A percentile compares a stretch with the other conserved stretches of the same genome.
Conservation (phyloP, 164 flowering plant species). For the Aristolochia californica region DNA sequence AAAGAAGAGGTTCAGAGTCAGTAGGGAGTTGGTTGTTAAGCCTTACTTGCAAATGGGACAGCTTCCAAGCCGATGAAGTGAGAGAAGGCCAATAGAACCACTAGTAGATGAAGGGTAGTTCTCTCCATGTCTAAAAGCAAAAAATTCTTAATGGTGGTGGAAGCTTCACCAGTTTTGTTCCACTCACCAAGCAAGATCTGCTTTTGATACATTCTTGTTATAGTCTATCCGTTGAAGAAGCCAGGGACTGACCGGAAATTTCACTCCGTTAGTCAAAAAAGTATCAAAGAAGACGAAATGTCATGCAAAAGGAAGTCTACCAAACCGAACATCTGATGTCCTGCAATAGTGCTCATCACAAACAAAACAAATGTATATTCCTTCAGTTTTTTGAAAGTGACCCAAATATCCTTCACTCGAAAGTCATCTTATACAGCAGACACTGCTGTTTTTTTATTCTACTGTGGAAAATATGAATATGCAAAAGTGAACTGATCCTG, state of each 20-base stretch:
- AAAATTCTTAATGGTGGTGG: too few relatives aligned
- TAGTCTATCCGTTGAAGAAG: background rate
- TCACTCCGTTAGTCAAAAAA: constrained; percentile 1
- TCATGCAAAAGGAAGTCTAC: constrained; percentile 1
- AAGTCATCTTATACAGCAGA: too few relatives aligned
- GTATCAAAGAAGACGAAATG: background rate
- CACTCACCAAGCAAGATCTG: background rate
- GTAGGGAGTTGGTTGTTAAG: too few relatives aligned
- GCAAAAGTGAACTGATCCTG: too few relatives aligned
- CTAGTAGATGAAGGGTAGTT: constrained; percentile 9
- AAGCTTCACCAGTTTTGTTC: background rate
- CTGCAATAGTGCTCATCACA: background rate
- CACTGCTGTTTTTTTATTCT: background rate
- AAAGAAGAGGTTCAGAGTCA: too few relatives aligned
- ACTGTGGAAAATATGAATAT: background rate
- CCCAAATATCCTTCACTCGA: too few relatives aligned
- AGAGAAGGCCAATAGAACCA: constrained; percentile 12
- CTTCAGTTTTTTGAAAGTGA: background rate
- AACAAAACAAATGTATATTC: background rate
- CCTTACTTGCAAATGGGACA: too few relatives aligned
- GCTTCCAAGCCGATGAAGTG: constrained; percentile 7
- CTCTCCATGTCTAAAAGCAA: constrained; percentile 7
- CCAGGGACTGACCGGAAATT: background rate
- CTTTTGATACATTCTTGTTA: background rate
- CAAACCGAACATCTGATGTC: background rate